Evolutionary conservation across 257 asterid species (phyloP), one percentile per base, ranked within the genome.

Genomic region (Primulina eburnea): DNA sequence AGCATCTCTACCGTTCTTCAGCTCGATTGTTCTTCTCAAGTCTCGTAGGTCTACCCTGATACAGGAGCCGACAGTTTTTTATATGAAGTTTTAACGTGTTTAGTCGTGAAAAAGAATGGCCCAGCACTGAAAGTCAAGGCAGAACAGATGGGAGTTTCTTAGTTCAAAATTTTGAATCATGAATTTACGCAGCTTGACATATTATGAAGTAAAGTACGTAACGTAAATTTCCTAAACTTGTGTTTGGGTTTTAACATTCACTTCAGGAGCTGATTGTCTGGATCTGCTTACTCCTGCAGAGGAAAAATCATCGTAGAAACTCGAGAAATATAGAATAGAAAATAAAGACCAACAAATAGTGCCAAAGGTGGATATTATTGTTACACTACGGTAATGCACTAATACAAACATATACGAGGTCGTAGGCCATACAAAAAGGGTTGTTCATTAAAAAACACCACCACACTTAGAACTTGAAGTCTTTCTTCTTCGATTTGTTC

Each of bases 401-500:
- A 34, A 5, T 2, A 20, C 32, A 6, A 40, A 4, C 7, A 65
- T 4, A 40, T 4, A 40, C 2, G 21, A 8, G n/a, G 12, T 33
- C 18, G 37, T 20, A 1, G 20, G 17, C 28, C 37, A 32, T 62
- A 33, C 67, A 62, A 1, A 30, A 37, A 6, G 10, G n/a, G 57
- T n/a, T 47, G 77, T 72, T 35, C 24, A 34, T 2, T 37, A 26
- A 21, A 64, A 37, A 7, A 35, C 68, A 43, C 62, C 34, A 29
- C 30, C 30, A 38, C 21, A 34, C 65, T 72, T 76, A 84, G 77
- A 84, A 90, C 78, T 92, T 92, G 95, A 90, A 92, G 78, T 92
- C 95, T 76, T 87, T 90, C 92, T 92, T 89, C 92, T 90, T 93
- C 0, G 97, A 87, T 75, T 90, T 92, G 80, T 80, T 84, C 59